Percentiles rank a stretch among this genome's conserved stretches.
Conservation (phyloP, 1,139 yeast genomes). For the Taiozyma sp. region DNA sequence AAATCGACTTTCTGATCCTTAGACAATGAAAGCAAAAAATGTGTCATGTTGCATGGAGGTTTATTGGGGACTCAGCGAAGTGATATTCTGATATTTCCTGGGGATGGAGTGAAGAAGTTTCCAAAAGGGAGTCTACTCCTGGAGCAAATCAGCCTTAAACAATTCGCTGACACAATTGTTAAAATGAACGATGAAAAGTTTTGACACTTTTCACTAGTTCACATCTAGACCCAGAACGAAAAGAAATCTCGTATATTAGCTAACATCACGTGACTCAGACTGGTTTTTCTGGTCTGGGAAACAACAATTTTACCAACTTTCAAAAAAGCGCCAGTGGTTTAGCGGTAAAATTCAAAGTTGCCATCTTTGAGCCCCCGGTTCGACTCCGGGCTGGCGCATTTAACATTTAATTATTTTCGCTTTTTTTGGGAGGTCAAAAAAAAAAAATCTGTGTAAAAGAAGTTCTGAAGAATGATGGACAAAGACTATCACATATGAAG, state of each 20-base stretch:
- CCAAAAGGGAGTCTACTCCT: neutral
- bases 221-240: neutral
- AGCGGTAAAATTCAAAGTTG: constrained; percentile 48
- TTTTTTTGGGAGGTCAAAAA: no score
- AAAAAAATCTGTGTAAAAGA: no score
- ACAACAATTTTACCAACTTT: neutral
- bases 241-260: neutral
- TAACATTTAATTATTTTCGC: neutral
- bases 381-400: constrained; percentile 49
- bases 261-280: neutral
- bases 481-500: no score
- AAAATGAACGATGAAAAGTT: neutral
- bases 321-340: constrained; percentile 37
- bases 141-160: no score
- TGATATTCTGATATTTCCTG: neutral
- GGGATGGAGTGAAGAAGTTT: no score
- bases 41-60: neutral
- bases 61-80: neutral
- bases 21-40: neutral
- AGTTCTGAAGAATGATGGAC: neutral
- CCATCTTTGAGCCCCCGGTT: constrained; percentile 52
- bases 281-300: no score
- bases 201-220: no score
- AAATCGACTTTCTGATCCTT: constrained; percentile 1
- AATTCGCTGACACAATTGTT: neutral